Base-by-base conservation (phyloP, 345 rosid species). In the Salix brachista region DNA sequence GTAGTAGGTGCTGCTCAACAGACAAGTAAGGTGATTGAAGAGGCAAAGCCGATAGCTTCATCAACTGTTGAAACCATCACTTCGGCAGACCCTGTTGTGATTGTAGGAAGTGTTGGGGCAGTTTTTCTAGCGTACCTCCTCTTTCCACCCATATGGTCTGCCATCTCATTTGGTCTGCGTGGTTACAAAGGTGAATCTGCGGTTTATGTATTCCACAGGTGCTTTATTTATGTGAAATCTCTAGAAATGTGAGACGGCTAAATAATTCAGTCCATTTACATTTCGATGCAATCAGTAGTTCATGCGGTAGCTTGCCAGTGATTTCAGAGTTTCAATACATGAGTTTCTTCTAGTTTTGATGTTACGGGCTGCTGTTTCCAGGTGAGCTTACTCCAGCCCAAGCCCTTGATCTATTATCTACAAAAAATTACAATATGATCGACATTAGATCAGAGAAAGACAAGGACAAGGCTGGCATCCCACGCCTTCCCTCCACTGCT, bases 401-500 rank as follows among this genome's bases (percentile, higher is more conserved):
- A 66, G 77, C 96, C 11, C 97, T 95, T 73, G 99, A 95, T 83
- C 82, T 87, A 28, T 68, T 93, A 12, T 86, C 84, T 8, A 71
- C 89, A 9, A 85, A 77, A 82, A 84, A 86, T 84, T 79, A 93
- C 79, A 8, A 89, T 46, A 71, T 95, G 96, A 84, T 95, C 0
- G 99, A 95, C 76, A 88, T 95, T 73, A 86, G 99, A 76, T 87
- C 97, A 48, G 99, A 95, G 90, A 95, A 95, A 84, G 99, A 95
- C 64, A 95, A 95, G 84, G 89, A 91, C 50, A 91, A 85, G 83
- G 81, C 91, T 10, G 99, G 97, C 42, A 80, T 93, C 56, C 99
- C 99, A 21, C 96, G 97, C 68, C 94, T 95, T n/a, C 97, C 99
- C 73, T 89, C 99, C 18, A 86, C 74, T 83, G 97, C 94, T 48